Conservation (phyloP, 345 rosid genomes). For the Barbarea vulgaris region DNA sequence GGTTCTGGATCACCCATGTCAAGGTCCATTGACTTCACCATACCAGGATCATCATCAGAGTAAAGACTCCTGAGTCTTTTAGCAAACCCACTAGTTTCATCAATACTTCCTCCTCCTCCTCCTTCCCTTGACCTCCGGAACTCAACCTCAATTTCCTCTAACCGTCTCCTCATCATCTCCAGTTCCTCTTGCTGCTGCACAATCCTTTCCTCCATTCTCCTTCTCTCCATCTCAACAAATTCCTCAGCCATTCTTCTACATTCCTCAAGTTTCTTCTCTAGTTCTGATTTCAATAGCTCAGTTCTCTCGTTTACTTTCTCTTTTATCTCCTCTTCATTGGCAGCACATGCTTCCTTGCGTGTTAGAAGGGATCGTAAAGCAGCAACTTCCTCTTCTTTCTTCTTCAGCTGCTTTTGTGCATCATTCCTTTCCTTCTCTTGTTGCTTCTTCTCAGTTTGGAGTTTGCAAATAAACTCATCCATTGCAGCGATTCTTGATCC, state of each 20-base stretch:
- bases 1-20: slow-evolving; percentile 85
- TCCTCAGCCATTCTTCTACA: slow-evolving; percentile 86
- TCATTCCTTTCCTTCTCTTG: slow-evolving; percentile 80
- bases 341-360: slow-evolving; percentile 49
- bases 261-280: slow-evolving; percentile 78
- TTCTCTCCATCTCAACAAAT: slow-evolving; percentile 81
- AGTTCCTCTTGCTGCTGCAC: slow-evolving; percentile 88
- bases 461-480: slow-evolving; percentile 84
- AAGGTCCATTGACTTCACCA: slow-evolving; percentile 99
- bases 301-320: slow-evolving; percentile 71
- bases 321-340: slow-evolving; percentile 76
- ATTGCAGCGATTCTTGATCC: slow-evolving; percentile 85
- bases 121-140: slow-evolving; percentile 45
- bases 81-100: slow-evolving; percentile 66
- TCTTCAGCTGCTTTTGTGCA: slow-evolving; percentile 66
- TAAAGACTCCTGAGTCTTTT: slow-evolving; percentile 60
- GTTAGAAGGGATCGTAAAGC: slow-evolving; percentile 57
- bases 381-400: slow-evolving; percentile 85
- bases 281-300: slow-evolving; percentile 50
- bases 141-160: slow-evolving; percentile 79
- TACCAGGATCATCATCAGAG: slow-evolving; percentile 80
- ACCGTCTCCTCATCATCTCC: slow-evolving; percentile 74
- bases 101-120: slow-evolving; percentile 37
- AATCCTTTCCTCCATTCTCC: slow-evolving; percentile 91
- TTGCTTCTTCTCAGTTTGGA: slow-evolving; percentile 83